Base-by-base conservation (phyloP, 108 stramenopile species). In the Pseudonitzschia multiseries region DNA sequence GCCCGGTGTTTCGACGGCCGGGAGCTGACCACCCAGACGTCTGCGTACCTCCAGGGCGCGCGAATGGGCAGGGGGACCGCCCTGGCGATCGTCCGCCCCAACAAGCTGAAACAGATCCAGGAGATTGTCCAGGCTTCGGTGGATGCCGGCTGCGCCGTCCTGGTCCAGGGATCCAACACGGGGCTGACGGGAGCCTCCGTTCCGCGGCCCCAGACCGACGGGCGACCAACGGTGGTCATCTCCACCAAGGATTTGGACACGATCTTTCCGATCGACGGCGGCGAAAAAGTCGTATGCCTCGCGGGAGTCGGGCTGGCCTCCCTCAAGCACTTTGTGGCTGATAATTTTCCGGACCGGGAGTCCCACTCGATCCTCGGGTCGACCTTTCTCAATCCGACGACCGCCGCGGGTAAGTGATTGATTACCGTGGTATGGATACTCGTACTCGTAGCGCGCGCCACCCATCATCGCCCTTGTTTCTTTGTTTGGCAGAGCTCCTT, bases 121-220 rank as follows among this genome's bases (percentile, higher is more conserved):
- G 79, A 83, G 22, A 83, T 86, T 61, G 75, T 94, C 22, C 72
- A 84, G 56, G 80, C 64, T 18, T 74, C 88, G 41, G 89, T 91
- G 2, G 86, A 90, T 73, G 87, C 92, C 26, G 84, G 78, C 28
- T 90, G 90, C 72, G 76, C 77, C 17, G 71, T 75, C 22, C 33
- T 80, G 44, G 79, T 80, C 10, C 79, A 80, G 76, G 93, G 93
- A 18, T 73, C 70, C 46, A 94, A 94, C 63, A 94, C 93, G 14
- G 93, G 93, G 2, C 75, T 94, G 71, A 94, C 93, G 46, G 93
- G 93, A 59, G 93, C 90, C 33, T 91, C 90, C 14, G 88, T 89
- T 12, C 93, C 93, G 8, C 70, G 89, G 40, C 57, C 74, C 15
- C 78, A 87, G 59, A 54, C 64, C 15, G 79, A 80, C 57, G 51